phyloP scores from a whole-genome alignment of 2,329 filamentous ascomycete species.

The Talaromyces islandicus region DNA sequence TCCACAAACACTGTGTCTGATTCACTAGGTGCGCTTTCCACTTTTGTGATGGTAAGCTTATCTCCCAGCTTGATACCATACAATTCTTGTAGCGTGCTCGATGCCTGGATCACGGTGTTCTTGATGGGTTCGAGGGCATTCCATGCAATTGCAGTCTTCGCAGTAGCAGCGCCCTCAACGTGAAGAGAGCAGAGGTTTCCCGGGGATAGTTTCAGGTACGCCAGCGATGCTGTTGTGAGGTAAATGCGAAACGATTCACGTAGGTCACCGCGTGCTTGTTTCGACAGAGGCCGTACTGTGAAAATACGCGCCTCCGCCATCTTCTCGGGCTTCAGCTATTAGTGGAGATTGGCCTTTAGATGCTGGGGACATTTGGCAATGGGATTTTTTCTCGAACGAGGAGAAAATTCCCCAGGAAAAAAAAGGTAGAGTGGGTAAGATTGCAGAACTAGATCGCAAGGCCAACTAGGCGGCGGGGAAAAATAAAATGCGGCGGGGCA shows the following conservation, averaged over 20 bases:
- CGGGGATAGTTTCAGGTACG: constrained; percentile 49
- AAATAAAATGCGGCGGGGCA: not conserved
- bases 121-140: constrained; percentile 56
- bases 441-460: not conserved
- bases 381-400: not conserved
- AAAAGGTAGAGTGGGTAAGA: not conserved
- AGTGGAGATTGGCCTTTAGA: not conserved
- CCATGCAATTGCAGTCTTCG: constrained; percentile 60
- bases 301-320: constrained; percentile 41
- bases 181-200: constrained; percentile 51
- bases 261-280: constrained; percentile 41
- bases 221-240: constrained; percentile 51
- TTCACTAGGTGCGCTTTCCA: constrained; percentile 46
- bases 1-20: constrained; percentile 56
- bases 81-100: constrained; percentile 65
- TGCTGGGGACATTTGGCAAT: not conserved
- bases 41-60: constrained; percentile 55
- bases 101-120: constrained; percentile 64
- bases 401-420: not conserved
- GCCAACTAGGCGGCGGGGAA: not conserved
- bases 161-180: constrained; percentile 26
- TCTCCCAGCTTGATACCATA: constrained; percentile 69
- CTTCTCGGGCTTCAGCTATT: not conserved
- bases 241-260: constrained; percentile 57
- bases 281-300: constrained; percentile 50